Evolutionary conservation across 1,284 basidiomycete species (phyloP).

Genomic region (Austropuccinia psidii): DNA sequence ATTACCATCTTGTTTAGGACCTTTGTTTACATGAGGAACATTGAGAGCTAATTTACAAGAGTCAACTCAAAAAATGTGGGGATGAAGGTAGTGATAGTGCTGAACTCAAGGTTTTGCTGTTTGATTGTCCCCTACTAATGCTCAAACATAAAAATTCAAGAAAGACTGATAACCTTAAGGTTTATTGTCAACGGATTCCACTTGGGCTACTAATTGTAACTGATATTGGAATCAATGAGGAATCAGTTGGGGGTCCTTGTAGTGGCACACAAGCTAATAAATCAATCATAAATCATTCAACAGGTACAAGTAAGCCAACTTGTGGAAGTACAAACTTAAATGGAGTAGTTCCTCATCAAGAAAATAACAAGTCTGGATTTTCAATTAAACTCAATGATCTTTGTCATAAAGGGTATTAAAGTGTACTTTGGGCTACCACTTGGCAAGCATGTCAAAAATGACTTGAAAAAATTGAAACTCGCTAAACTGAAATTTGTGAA

Average conservation of each 20-base stretch:
- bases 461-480: conserved; percentile 83
- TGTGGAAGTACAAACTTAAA: conserved; percentile 17
- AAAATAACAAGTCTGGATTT: conserved; percentile 68
- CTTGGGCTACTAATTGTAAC: conserved; percentile 83
- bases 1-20: conserved; percentile 55
- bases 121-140: conserved; percentile 93
- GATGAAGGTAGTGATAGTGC: conserved; percentile 66
- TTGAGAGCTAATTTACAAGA: conserved; percentile 87
- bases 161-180: conserved; percentile 86
- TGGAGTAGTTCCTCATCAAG: conserved; percentile 28
- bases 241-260: not conserved
- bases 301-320: conserved; percentile 42
- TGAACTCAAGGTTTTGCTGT: conserved; percentile 86
- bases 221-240: conserved; percentile 61
- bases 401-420: conserved; percentile 82
- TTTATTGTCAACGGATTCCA: conserved; percentile 94
- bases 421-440: conserved; percentile 87
- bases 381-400: conserved; percentile 89
- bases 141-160: conserved; percentile 79
- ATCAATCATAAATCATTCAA: conserved; percentile 51
- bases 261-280: conserved; percentile 47
- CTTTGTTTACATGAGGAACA: conserved; percentile 75
- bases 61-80: conserved; percentile 83
- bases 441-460: conserved; percentile 82
- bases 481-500: conserved; percentile 77